Conservation (phyloP, 78 protist genomes). For the Dictyostelium brefeldianum region DNA sequence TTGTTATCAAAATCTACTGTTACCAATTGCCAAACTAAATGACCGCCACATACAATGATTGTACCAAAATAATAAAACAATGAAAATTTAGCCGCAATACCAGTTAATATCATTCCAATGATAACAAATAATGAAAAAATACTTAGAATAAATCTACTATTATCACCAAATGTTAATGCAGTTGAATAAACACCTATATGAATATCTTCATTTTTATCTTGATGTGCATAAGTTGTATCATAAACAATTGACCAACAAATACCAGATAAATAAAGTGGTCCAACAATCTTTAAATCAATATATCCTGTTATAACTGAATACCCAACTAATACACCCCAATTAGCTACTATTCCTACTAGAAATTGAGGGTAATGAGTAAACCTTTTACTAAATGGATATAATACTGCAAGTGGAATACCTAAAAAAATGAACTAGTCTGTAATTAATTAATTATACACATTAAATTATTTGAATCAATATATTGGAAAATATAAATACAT, state of each 20-base stretch:
- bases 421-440: slow-evolving; percentile 60
- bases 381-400: slow-evolving; percentile 94
- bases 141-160: slow-evolving; percentile 7
- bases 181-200: slow-evolving; percentile 93
- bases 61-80: slow-evolving; percentile 28
- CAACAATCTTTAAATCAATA: slow-evolving; percentile 28
- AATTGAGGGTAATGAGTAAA: slow-evolving; percentile 94
- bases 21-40: slow-evolving; percentile 86
- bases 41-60: slow-evolving; percentile 31
- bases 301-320: slow-evolving; percentile 84
- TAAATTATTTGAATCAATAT: too few relatives aligned
- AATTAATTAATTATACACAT: background rate
- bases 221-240: slow-evolving; percentile 96
- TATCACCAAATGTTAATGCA: slow-evolving; percentile 77
- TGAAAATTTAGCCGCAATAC: slow-evolving; percentile 46
- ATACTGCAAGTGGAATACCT: slow-evolving; percentile 87
- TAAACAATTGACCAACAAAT: slow-evolving; percentile 93
- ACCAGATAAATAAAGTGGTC: slow-evolving; percentile 89
- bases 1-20: slow-evolving; percentile 70
- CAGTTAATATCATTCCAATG: slow-evolving; percentile 38
- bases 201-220: slow-evolving; percentile 92
- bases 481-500: too few relatives aligned
- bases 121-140: slow-evolving; percentile 66
- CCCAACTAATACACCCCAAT: slow-evolving; percentile 95
- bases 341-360: slow-evolving; percentile 93